Evolutionary conservation across 257 asterid genomes (phyloP).

Genomic region (Gardenia jasminoides): DNA sequence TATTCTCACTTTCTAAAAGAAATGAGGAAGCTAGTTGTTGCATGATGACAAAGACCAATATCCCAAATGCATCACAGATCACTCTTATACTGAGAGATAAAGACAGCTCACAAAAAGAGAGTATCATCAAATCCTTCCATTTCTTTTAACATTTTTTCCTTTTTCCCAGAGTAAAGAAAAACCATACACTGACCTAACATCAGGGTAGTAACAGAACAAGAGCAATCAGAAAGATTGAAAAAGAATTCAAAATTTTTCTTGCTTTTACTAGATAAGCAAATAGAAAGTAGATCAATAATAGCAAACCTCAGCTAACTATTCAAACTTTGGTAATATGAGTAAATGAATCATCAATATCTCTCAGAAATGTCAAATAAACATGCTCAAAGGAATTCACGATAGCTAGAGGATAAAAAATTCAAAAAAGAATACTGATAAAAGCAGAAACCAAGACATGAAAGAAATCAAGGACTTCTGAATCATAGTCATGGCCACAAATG

Average conservation of each 20-base stretch:
- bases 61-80: neutral
- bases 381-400: neutral
- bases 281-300: neutral
- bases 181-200: neutral
- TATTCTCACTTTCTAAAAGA: neutral
- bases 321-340: neutral
- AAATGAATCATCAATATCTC: neutral
- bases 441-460: neutral
- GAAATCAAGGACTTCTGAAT: neutral
- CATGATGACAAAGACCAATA: neutral
- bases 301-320: neutral
- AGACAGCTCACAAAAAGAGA: neutral
- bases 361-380: neutral
- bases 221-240: neutral
- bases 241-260: neutral
- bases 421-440: neutral
- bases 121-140: neutral
- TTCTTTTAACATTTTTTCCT: neutral
- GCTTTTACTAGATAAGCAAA: neutral
- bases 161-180: neutral
- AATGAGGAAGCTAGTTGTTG: neutral
- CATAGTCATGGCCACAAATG: neutral
- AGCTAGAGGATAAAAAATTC: neutral
- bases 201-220: neutral
- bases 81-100: neutral